Percentiles rank a stretch among this genome's conserved stretches.
Conservation (phyloP, 163 green algal species). For the Coccomyxa subellipsoidea region DNA sequence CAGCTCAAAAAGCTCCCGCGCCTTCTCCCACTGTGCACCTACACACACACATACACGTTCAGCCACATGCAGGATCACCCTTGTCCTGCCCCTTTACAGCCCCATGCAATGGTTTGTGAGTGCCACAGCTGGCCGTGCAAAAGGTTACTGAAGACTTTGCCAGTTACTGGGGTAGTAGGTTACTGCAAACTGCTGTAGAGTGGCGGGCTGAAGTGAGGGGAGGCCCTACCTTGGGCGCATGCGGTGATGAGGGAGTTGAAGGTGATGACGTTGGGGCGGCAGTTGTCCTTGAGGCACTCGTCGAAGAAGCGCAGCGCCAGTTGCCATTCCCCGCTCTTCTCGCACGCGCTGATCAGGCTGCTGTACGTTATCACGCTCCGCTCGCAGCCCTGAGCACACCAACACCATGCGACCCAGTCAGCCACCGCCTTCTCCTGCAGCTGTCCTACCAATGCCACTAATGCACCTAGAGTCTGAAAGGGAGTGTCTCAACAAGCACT, state of each 20-base stretch:
- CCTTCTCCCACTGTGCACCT: constrained; percentile 70
- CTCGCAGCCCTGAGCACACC: constrained; percentile 71
- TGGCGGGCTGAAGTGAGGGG: background rate
- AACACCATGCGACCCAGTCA: no score
- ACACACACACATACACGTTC: background rate
- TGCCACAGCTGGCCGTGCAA: no score
- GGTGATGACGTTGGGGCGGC: constrained; percentile 69
- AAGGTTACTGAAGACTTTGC: no score
- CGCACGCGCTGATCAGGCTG: constrained; percentile 68
- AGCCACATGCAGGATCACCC: no score
- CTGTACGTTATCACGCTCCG: constrained; percentile 78
- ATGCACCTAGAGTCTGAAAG: no score
- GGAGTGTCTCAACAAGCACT: no score
- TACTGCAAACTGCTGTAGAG: no score
- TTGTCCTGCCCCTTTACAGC: no score
- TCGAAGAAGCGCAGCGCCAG: constrained; percentile 71
- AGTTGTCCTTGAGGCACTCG: constrained; percentile 64
- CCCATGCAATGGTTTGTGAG: no score
- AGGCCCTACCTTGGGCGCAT: constrained; percentile 23
- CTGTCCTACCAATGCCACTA: no score
- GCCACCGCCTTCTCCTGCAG: no score
- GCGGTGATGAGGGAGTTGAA: constrained; percentile 80
- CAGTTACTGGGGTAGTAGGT: no score
- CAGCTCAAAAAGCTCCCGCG: constrained; percentile 71
- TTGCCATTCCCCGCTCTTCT: constrained; percentile 62